These are phyloP conservation scores for Xylaria sp. DNA, from an alignment of 2,329 filamentous ascomycete species.

Conservation along the genomic window DNA sequence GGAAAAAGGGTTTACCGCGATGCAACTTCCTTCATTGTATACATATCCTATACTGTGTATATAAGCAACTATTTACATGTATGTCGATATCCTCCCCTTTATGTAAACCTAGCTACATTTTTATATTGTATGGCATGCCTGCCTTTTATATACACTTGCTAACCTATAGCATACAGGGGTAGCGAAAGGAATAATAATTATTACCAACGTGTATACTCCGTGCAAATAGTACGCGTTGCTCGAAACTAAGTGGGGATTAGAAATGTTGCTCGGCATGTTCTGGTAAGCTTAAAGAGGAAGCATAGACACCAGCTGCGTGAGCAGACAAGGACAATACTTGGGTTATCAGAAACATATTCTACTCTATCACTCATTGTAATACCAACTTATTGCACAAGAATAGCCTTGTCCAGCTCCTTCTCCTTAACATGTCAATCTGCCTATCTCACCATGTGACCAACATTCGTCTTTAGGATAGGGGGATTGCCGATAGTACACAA, in stretches of 20 bases:
- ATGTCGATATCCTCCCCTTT: not conserved
- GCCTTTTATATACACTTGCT: not conserved
- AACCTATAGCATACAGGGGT: not conserved
- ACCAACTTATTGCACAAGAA: not conserved
- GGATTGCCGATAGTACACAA: not conserved
- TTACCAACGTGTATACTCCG: not conserved
- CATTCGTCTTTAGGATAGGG: slow-evolving; percentile 10
- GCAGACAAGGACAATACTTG: not conserved
- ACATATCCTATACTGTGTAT: too few relatives aligned
- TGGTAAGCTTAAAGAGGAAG: slow-evolving; percentile 2
- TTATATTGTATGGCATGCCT: not conserved
- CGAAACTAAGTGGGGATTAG: not conserved
- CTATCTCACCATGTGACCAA: not conserved
- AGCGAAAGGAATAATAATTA: not conserved
- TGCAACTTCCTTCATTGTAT: too few relatives aligned
- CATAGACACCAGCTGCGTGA: not conserved
- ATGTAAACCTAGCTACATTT: not conserved
- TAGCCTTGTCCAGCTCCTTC: not conserved
- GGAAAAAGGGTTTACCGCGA: too few relatives aligned
- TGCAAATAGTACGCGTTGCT: not conserved
- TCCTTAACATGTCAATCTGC: not conserved
- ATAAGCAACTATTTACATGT: not conserved
- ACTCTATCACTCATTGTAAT: not conserved
- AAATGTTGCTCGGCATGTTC: not conserved
- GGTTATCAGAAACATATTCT: not conserved